These are phyloP conservation scores for Penicillium steckii DNA, from an alignment of 495 filamentous ascomycete genomes.

Conservation along the genomic window DNA sequence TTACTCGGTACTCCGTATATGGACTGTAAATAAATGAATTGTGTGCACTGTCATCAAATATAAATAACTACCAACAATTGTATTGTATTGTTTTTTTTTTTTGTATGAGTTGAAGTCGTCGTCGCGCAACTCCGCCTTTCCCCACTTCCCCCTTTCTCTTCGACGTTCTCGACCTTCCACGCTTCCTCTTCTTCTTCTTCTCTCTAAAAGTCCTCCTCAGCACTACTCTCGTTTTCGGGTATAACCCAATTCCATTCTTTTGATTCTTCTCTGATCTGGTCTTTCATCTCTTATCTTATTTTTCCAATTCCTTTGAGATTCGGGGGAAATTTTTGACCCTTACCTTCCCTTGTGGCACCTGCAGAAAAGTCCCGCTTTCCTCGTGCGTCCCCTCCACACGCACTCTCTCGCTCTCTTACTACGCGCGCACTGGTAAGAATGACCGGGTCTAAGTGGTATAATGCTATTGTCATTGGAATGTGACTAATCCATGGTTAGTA, in stretches of 20 bases:
- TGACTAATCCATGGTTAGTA: not conserved
- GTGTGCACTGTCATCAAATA: too few relatives aligned
- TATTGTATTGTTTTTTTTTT: too few relatives aligned
- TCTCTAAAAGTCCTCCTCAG: constrained; percentile 5
- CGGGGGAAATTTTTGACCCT: too few relatives aligned
- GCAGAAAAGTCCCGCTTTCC: constrained; percentile 4
- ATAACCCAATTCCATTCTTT: constrained; percentile 10
- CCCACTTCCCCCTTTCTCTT: constrained; percentile 1
- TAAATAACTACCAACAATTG: too few relatives aligned
- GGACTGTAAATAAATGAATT: too few relatives aligned
- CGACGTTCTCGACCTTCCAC: constrained; percentile 5
- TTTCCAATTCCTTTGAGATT: not conserved
- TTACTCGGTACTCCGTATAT: too few relatives aligned
- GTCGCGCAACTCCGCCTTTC: not conserved
- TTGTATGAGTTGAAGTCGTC: too few relatives aligned
- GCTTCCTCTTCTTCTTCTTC: constrained; percentile 6
- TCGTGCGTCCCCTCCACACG: constrained; percentile 4
- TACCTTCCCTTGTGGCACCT: constrained; percentile 5
- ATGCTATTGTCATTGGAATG: not conserved
- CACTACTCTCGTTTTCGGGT: constrained; percentile 3
- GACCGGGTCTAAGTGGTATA: not conserved
- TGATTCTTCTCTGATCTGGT: not conserved
- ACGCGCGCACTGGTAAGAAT: constrained; percentile 3
- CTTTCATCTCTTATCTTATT: not conserved
- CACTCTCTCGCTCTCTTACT: not conserved